A percentile compares a stretch with the other conserved stretches of the same genome.
Conservation (phyloP, 2,329 filamentous ascomycete species). For the Aspergillus luchuensis region DNA sequence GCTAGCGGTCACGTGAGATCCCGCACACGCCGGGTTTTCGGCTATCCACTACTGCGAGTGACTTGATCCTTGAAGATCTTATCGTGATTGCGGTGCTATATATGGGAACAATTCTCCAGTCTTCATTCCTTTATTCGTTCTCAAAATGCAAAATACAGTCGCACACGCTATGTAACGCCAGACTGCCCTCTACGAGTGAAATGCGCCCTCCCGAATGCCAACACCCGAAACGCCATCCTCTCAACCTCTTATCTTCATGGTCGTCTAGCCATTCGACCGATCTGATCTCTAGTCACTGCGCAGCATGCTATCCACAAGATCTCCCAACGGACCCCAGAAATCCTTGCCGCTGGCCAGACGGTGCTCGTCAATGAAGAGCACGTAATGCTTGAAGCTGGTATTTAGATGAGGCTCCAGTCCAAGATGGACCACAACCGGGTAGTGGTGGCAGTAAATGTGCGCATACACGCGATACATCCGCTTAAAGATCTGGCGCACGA, state of each 20-base stretch:
- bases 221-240: slow-evolving; percentile 21
- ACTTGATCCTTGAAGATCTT: slow-evolving; percentile 1
- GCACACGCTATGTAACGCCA: slow-evolving; percentile 6
- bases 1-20: slow-evolving; percentile 30
- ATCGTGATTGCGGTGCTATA: not conserved
- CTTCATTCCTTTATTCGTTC: not conserved
- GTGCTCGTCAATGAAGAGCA: slow-evolving; percentile 97
- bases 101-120: not conserved
- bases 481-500: slow-evolving; percentile 97
- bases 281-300: slow-evolving; percentile 71
- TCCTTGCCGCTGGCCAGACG: slow-evolving; percentile 88
- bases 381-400: slow-evolving; percentile 99
- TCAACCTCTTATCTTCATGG: slow-evolving; percentile 5
- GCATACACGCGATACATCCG: slow-evolving; percentile 98
- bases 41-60: slow-evolving; percentile 8
- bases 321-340: slow-evolving; percentile 93
- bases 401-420: slow-evolving; percentile 96
- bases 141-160: not conserved
- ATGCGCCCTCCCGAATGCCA: slow-evolving; percentile 15
- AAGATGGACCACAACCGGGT: slow-evolving; percentile 91
- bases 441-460: slow-evolving; percentile 99
- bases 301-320: slow-evolving; percentile 97
- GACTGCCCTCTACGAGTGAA: slow-evolving; percentile 6
- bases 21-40: slow-evolving; percentile 31
- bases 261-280: slow-evolving; percentile 6